Percentiles rank a stretch among this genome's conserved stretches.
Conservation (phyloP, 495 filamentous ascomycete species). For the Tetracladium setigerum region DNA sequence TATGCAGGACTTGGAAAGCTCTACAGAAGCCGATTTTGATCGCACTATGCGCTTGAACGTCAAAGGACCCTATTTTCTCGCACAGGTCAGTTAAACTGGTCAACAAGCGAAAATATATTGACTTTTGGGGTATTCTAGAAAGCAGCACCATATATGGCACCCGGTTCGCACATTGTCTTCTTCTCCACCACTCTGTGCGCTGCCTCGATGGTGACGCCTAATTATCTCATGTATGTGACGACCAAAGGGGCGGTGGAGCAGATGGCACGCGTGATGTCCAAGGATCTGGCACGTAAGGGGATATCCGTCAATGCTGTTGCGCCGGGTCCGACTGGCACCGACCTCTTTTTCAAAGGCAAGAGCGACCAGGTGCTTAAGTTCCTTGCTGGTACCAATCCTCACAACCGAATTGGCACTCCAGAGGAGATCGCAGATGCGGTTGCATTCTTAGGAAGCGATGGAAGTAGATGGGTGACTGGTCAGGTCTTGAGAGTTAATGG, state of each 20-base stretch:
- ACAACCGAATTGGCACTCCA: constrained; percentile 44
- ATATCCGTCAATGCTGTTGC: constrained; percentile 57
- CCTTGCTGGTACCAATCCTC: constrained; percentile 41
- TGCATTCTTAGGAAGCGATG: constrained; percentile 40
- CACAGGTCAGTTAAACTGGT: constrained; percentile 40
- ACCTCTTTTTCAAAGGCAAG: constrained; percentile 54
- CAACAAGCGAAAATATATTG: neutral
- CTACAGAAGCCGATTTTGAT: constrained; percentile 53
- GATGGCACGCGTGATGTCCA: constrained; percentile 52
- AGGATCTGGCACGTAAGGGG: constrained; percentile 50
- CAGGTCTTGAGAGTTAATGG: constrained; percentile 55
- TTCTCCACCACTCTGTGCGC: constrained; percentile 44
- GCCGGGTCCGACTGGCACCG: constrained; percentile 55
- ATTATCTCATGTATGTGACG: constrained; percentile 52
- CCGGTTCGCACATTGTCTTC: constrained; percentile 49
- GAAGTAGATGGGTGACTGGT: constrained; percentile 55
- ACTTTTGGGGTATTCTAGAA: constrained; percentile 36
- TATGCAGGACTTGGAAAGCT: constrained; percentile 42
- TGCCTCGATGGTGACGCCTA: constrained; percentile 35
- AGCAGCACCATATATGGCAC: constrained; percentile 48
- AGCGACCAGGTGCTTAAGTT: constrained; percentile 42
- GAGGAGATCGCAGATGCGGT: constrained; percentile 53
- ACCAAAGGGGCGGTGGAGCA: constrained; percentile 64
- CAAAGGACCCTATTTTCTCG: constrained; percentile 57
- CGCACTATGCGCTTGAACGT: constrained; percentile 46